Evolutionary conservation across 2,329 filamentous ascomycete genomes (phyloP), one percentile per base, ranked within the genome.

Genomic region (Trichoderma sp.): DNA sequence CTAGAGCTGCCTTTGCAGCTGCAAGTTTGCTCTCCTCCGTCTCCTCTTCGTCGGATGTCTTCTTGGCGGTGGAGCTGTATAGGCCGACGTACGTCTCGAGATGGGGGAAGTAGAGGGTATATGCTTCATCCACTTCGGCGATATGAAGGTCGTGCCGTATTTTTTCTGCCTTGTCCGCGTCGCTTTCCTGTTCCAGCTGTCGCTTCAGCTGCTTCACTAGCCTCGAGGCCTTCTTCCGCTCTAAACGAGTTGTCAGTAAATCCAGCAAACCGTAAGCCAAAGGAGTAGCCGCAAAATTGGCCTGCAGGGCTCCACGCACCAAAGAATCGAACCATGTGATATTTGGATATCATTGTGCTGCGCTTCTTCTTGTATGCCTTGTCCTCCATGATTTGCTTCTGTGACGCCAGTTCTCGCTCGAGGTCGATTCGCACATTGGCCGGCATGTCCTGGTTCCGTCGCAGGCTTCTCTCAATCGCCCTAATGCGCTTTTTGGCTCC

Each of bases 251-350:
- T 3, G 57, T 47, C 65, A 56, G 71, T 15, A 68, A 51, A 60
- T 43, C 11, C 14, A 28, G 21, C 43, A 21, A n/a, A 21, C 43
- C n/a, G 15, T 28, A 11, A 3, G 71, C 75, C 73, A 73, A 26
- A 71, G 51, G 9, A 7, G 4, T 6, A 21, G 34, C 6, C n/a
- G 21, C 6, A 43, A 21, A 64, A 68, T 53, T 5, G 11, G 60
- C 30, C 28, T 60, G 18, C 36, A 34, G 7, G 18, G 21, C 56
- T 15, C 6, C 3, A 74, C 75, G 12, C 84, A 92, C 93, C 93
- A 81, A 95, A 95, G 79, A 96, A 96, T 32, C 93, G 86, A 65
- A 95, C 89, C 88, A 93, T 95, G 80, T 95, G 93, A 77, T 94
- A 96, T 80, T 91, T 92, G 65, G 85, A 85, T 74, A 95, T 94